Conservation (phyloP, 2,329 filamentous ascomycete genomes). For the Colletotrichum horii region DNA sequence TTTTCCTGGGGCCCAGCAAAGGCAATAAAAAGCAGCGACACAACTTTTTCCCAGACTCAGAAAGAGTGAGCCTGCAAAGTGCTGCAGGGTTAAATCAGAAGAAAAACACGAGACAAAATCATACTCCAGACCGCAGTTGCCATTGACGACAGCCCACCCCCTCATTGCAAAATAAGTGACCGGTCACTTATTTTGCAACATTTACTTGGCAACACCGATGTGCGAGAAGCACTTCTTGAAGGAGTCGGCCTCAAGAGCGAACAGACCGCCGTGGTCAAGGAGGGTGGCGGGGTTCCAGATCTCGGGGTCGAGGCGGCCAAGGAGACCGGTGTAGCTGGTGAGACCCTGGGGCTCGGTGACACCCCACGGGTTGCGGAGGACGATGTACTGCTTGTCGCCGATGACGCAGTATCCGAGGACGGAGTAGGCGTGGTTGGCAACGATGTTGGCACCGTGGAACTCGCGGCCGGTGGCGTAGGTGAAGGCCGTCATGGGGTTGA, state of each 20-base stretch:
- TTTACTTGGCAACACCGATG: constrained; percentile 28
- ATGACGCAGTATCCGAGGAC: constrained; percentile 41
- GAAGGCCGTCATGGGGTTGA: constrained; percentile 46
- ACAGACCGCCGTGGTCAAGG: constrained; percentile 39
- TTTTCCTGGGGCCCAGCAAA: background rate
- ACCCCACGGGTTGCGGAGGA: constrained; percentile 50
- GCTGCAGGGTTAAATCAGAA: background rate
- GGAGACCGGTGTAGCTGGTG: constrained; percentile 42
- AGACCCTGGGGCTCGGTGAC: constrained; percentile 46
- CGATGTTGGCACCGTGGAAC: constrained; percentile 46
- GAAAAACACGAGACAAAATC: background rate
- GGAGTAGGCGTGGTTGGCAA: constrained; percentile 51
- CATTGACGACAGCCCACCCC: background rate
- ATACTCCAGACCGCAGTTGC: background rate
- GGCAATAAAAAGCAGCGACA: background rate
- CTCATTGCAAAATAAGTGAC: constrained; percentile 7
- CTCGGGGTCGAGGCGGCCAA: constrained; percentile 40
- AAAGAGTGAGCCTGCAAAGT: background rate
- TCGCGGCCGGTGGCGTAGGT: constrained; percentile 42
- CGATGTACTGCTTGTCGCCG: constrained; percentile 44
- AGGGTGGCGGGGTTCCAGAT: constrained; percentile 41
- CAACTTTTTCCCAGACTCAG: background rate
- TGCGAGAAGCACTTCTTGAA: constrained; percentile 42
- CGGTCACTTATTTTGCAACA: background rate
- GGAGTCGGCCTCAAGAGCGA: constrained; percentile 38